These are phyloP conservation scores for Fibroporia radiculosa DNA, from an alignment of 768 basidiomycete species.

Conservation along the genomic window DNA sequence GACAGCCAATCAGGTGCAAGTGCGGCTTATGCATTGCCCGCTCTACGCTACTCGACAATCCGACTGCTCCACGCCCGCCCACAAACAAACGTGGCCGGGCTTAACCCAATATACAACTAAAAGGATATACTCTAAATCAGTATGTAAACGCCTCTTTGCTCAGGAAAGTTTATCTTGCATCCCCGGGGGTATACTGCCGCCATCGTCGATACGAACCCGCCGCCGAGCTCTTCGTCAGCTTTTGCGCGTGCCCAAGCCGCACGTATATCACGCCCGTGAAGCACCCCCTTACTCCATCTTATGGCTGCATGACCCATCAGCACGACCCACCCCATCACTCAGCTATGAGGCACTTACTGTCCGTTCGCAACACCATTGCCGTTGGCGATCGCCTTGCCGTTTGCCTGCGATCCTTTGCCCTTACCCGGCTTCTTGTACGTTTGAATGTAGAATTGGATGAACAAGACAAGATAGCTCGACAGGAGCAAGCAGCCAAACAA, in stretches of 20 bases:
- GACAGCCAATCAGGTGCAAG: too few species aligned
- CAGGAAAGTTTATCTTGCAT: too few species aligned
- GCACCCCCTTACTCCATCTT: slow-evolving; percentile 26
- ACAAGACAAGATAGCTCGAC: slow-evolving; percentile 86
- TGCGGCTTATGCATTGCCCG: too few species aligned
- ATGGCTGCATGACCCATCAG: slow-evolving; percentile 18
- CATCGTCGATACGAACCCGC: too few species aligned
- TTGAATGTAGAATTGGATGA: slow-evolving; percentile 91
- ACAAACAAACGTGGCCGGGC: too few species aligned
- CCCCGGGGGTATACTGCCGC: too few species aligned
- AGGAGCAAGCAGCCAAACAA: slow-evolving; percentile 84
- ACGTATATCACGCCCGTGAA: not conserved
- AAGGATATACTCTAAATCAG: slow-evolving; percentile 12
- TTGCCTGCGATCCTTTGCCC: slow-evolving; percentile 26
- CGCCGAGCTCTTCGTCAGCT: not conserved
- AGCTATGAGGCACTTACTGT: slow-evolving; percentile 26
- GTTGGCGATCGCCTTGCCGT: slow-evolving; percentile 38
- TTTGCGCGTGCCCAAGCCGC: not conserved
- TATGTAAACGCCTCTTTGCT: too few species aligned
- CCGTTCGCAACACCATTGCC: slow-evolving; percentile 40
- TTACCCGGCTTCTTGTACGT: slow-evolving; percentile 64
- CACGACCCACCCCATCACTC: not conserved
- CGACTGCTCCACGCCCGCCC: too few species aligned
- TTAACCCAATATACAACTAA: slow-evolving; percentile 14
- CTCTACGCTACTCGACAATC: too few species aligned